A percentile compares a stretch with the other conserved stretches of the same genome.
phyloP scores from a whole-genome alignment of 495 filamentous ascomycete species.

The Neurospora intermedia region DNA sequence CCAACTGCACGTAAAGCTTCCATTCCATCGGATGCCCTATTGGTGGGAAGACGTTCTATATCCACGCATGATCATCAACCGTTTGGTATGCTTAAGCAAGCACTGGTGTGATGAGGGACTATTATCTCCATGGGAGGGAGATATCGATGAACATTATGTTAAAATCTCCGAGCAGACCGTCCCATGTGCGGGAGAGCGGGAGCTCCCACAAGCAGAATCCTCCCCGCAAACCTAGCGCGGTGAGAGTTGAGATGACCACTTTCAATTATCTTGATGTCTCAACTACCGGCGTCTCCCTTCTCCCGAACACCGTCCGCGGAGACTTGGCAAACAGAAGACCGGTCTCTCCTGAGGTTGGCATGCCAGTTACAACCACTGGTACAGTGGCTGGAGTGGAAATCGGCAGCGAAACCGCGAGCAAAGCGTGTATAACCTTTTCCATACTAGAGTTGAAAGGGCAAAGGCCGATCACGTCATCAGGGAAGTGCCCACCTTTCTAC shows the following conservation, averaged over 20 bases:
- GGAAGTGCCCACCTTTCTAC: background rate
- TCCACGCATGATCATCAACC: background rate
- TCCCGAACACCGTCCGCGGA: background rate
- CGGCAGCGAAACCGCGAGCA: background rate
- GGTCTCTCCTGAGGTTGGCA: background rate
- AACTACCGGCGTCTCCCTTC: background rate
- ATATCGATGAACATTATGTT: background rate
- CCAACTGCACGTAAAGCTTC: background rate
- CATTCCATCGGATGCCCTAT: background rate
- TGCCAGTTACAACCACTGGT: background rate
- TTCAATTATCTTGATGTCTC: background rate
- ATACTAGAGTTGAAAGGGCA: conserved; percentile 1
- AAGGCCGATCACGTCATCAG: background rate
- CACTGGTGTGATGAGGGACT: background rate
- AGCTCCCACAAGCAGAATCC: background rate
- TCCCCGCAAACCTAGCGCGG: background rate
- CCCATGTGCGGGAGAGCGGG: background rate
- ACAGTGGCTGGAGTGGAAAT: background rate
- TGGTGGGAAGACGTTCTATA: background rate
- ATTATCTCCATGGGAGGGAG: background rate
- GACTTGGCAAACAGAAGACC: background rate
- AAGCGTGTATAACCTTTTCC: background rate
- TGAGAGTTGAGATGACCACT: background rate
- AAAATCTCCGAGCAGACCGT: background rate
- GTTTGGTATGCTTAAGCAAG: background rate